phyloP scores from a whole-genome alignment of 2,329 filamentous ascomycete genomes.

The Incumbomyces delicatus region DNA sequence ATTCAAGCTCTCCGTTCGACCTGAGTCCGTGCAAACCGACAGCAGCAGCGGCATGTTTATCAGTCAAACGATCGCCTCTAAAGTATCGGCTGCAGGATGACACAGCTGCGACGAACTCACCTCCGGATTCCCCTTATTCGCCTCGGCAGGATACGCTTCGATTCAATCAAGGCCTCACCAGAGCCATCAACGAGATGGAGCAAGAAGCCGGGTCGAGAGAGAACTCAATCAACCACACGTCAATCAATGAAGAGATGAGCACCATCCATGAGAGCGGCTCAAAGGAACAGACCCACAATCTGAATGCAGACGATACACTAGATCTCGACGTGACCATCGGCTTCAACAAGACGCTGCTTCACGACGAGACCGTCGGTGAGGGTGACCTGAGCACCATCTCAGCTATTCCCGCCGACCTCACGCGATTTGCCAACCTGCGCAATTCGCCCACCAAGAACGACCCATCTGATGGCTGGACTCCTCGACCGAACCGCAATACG shows the following conservation, averaged over 20 bases:
- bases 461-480: slow-evolving; percentile 32
- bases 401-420: slow-evolving; percentile 71
- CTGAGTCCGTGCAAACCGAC: slow-evolving; percentile 17
- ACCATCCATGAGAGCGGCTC: slow-evolving; percentile 2
- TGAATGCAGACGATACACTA: slow-evolving; percentile 16
- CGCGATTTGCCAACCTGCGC: slow-evolving; percentile 65
- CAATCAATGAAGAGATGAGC: slow-evolving; percentile 11
- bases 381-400: slow-evolving; percentile 73
- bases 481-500: slow-evolving; percentile 28
- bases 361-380: slow-evolving; percentile 29
- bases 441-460: slow-evolving; percentile 49
- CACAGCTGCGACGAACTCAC: slow-evolving; percentile 12
- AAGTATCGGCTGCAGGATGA: slow-evolving; percentile 20
- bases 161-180: slow-evolving; percentile 22
- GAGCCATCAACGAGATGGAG: slow-evolving; percentile 17
- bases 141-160: slow-evolving; percentile 22
- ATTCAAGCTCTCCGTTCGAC: background rate
- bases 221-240: slow-evolving; percentile 18
- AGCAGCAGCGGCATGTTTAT: no score
- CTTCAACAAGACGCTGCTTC: slow-evolving; percentile 21
- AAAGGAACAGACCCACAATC: background rate
- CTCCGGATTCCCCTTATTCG: slow-evolving; percentile 18
- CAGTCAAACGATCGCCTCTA: slow-evolving; percentile 16
- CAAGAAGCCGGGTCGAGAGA: slow-evolving; percentile 38
- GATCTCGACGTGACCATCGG: slow-evolving; percentile 17